phyloP scores from a whole-genome alignment of 2,329 filamentous ascomycete species.

The Aspergillus ibericus region DNA sequence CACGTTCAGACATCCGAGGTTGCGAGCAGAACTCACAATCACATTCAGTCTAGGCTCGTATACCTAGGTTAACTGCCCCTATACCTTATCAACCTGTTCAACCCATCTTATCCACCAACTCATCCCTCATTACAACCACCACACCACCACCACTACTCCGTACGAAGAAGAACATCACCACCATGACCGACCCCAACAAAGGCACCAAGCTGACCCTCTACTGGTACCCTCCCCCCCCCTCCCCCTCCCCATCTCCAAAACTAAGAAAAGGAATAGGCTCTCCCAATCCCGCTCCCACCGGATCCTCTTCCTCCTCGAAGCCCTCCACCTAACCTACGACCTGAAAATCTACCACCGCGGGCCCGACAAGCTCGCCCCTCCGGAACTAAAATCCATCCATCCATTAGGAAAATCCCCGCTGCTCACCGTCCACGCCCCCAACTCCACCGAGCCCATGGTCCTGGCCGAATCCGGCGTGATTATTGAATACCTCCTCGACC shows the following conservation, averaged over 20 bases:
- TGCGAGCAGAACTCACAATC: neutral
- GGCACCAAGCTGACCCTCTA: slow-evolving; percentile 61
- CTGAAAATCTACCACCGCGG: slow-evolving; percentile 75
- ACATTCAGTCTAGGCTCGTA: neutral
- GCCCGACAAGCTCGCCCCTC: slow-evolving; percentile 66
- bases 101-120: neutral
- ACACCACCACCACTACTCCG: neutral
- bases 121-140: neutral
- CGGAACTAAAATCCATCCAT: slow-evolving; percentile 80
- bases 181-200: slow-evolving; percentile 21
- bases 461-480: slow-evolving; percentile 82
- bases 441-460: slow-evolving; percentile 53
- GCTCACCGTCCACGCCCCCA: slow-evolving; percentile 61
- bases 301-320: slow-evolving; percentile 82
- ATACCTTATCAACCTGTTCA: neutral
- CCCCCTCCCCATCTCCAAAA: neutral
- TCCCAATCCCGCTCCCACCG: slow-evolving; percentile 79
- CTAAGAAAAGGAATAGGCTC: slow-evolving; percentile 64
- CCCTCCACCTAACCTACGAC: slow-evolving; percentile 76
- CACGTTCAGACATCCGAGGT: neutral
- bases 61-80: neutral
- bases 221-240: slow-evolving; percentile 49
- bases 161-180: no score
- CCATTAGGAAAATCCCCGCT: slow-evolving; percentile 85
- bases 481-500: slow-evolving; percentile 75